Conservation (phyloP, 1,284 basidiomycete genomes). For the Spongispora temasekensis region DNA sequence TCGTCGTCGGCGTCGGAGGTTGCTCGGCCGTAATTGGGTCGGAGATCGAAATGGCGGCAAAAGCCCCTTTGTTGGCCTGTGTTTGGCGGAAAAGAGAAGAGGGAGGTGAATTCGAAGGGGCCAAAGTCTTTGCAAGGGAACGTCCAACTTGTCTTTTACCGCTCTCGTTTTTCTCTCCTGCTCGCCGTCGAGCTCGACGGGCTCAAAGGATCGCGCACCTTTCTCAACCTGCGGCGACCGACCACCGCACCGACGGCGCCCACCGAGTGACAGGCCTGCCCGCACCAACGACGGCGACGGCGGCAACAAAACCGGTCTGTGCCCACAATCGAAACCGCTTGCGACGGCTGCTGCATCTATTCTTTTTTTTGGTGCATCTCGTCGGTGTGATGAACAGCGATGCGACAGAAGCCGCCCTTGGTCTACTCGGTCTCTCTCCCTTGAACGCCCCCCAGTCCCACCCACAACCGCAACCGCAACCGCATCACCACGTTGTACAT, state of each 20-base stretch:
- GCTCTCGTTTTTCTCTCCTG: slow-evolving; percentile 6
- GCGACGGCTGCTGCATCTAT: slow-evolving; percentile 11
- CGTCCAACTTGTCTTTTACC: slow-evolving; percentile 23
- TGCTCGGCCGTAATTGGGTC: slow-evolving; percentile 19
- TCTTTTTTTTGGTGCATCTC: slow-evolving; percentile 12
- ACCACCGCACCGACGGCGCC: slow-evolving; percentile 8
- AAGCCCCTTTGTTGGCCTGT: slow-evolving; percentile 30
- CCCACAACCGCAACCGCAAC: slow-evolving; percentile 21
- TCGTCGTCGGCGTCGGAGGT: no score
- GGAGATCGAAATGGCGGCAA: slow-evolving; percentile 24
- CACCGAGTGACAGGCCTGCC: slow-evolving; percentile 5
- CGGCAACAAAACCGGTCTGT: slow-evolving; percentile 20
- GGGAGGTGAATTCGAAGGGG: slow-evolving; percentile 12
- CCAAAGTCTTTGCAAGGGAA: slow-evolving; percentile 26
- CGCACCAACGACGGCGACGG: slow-evolving; percentile 8
- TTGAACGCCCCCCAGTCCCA: slow-evolving; percentile 32
- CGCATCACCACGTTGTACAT: slow-evolving; percentile 25
- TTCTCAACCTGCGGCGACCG: slow-evolving; percentile 1
- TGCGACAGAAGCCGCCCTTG: slow-evolving; percentile 52
- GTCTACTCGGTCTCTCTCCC: slow-evolving; percentile 47
- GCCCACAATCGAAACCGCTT: slow-evolving; percentile 16
- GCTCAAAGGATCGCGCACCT: slow-evolving; percentile 9
- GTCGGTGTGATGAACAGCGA: slow-evolving; percentile 51
- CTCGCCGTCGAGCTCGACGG: slow-evolving; percentile 22
- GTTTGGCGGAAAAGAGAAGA: slow-evolving; percentile 23